Evolutionary conservation across 306 rosid species (phyloP).

Genomic region (Prunus persica): DNA sequence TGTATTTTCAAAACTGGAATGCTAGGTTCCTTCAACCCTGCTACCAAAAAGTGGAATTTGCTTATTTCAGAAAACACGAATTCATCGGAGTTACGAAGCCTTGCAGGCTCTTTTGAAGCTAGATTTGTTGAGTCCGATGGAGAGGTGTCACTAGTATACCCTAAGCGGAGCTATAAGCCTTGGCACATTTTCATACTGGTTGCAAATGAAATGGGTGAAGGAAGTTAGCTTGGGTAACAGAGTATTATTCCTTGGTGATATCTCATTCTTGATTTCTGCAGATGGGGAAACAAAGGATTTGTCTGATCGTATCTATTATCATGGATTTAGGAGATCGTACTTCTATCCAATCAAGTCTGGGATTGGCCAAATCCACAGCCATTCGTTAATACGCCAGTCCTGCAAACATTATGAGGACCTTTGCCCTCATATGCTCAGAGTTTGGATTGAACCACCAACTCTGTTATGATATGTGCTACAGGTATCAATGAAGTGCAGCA

Average conservation of each 20-base stretch:
- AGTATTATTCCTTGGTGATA: constrained; percentile 4
- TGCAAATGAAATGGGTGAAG: constrained; percentile 10
- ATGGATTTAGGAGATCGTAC: not conserved
- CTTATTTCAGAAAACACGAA: not conserved
- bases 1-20: constrained; percentile 8
- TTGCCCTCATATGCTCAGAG: constrained; percentile 1
- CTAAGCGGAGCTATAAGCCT: not conserved
- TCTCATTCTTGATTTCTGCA: not conserved
- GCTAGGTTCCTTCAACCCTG: not conserved
- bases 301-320: constrained; percentile 3
- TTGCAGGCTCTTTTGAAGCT: not conserved
- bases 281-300: not conserved
- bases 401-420: not conserved
- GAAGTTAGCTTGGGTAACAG: constrained; percentile 4
- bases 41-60: not conserved
- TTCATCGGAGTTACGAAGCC: not conserved
- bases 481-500: no score
- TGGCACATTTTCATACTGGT: constrained; percentile 12
- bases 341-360: not conserved
- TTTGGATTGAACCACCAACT: constrained; percentile 3
- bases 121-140: constrained; percentile 4
- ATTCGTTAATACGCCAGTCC: not conserved
- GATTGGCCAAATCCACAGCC: not conserved
- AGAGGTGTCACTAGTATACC: constrained; percentile 6
- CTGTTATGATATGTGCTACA: not conserved